Conservation (phyloP, 1,139 yeast genomes). For the Yamadazyma membranifaciens region DNA sequence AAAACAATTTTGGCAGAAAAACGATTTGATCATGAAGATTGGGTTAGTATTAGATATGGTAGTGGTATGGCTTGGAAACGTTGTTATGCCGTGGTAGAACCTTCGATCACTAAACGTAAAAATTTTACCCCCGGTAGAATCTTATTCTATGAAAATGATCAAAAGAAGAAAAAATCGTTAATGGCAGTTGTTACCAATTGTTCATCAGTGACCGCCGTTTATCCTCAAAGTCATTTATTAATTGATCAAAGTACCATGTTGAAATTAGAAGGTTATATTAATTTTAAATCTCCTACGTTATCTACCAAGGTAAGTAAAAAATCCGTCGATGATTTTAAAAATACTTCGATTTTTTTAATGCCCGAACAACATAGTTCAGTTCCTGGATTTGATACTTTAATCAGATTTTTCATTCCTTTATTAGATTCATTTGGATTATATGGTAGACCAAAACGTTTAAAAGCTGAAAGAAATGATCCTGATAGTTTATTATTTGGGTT, state of each 20-base stretch:
- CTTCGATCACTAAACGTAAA: constrained; percentile 48
- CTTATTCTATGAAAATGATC: constrained; percentile 65
- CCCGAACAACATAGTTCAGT: constrained; percentile 94
- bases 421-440: constrained; percentile 84
- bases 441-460: constrained; percentile 86
- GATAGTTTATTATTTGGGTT: constrained; percentile 83
- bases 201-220: constrained; percentile 81
- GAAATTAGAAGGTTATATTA: constrained; percentile 80
- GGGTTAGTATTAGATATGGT: constrained; percentile 94
- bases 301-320: constrained; percentile 39
- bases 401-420: constrained; percentile 80
- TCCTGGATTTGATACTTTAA: constrained; percentile 91
- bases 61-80: constrained; percentile 98
- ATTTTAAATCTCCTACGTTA: constrained; percentile 49
- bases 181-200: constrained; percentile 80
- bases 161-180: constrained; percentile 66
- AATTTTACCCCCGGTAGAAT: constrained; percentile 54
- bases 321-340: constrained; percentile 55
- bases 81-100: constrained; percentile 91
- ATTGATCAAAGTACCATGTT: constrained; percentile 87
- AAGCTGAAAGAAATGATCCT: constrained; percentile 82
- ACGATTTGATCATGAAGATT: constrained; percentile 84
- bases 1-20: constrained; percentile 81
- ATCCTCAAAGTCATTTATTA: constrained; percentile 78
- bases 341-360: constrained; percentile 87